A percentile compares a stretch with the other conserved stretches of the same genome.
Conservation (phyloP, 2,329 filamentous ascomycete genomes). For the Fusarium sp. region DNA sequence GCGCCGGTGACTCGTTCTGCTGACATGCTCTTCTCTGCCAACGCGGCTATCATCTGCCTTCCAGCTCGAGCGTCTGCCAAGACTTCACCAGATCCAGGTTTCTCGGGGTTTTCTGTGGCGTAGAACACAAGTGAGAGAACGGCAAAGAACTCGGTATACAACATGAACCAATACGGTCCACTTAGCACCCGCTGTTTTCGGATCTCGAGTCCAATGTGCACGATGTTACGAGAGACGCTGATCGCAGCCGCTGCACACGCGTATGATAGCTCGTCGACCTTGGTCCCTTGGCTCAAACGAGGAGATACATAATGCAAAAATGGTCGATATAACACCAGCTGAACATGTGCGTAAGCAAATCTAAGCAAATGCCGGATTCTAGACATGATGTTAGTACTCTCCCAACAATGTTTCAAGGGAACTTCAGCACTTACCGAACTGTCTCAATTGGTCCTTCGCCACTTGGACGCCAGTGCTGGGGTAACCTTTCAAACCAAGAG, state of each 20-base stretch:
- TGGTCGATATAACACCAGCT: slow-evolving; percentile 86
- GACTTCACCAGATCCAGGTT: slow-evolving; percentile 81
- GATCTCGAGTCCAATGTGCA: slow-evolving; percentile 85
- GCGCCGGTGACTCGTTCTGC: slow-evolving; percentile 88
- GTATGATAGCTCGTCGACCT: slow-evolving; percentile 83
- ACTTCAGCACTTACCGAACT: slow-evolving; percentile 72
- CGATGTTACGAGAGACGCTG: slow-evolving; percentile 78
- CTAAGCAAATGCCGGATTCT: slow-evolving; percentile 82
- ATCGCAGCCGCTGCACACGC: slow-evolving; percentile 77
- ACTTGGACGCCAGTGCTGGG: slow-evolving; percentile 83
- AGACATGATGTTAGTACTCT: slow-evolving; percentile 20
- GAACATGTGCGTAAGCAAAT: slow-evolving; percentile 86
- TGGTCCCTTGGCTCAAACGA: slow-evolving; percentile 67
- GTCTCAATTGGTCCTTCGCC: slow-evolving; percentile 82
- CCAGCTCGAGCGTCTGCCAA: slow-evolving; percentile 88
- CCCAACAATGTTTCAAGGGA: neutral
- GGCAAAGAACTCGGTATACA: slow-evolving; percentile 87
- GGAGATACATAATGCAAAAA: slow-evolving; percentile 88
- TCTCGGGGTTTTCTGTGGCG: slow-evolving; percentile 84
- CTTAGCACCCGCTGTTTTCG: slow-evolving; percentile 81
- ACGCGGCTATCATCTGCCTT: slow-evolving; percentile 82
- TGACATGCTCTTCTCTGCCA: slow-evolving; percentile 88
- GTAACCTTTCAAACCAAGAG: slow-evolving; percentile 77
- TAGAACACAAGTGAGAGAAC: slow-evolving; percentile 86
- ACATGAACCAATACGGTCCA: slow-evolving; percentile 88